These are phyloP conservation scores for Anisogramma anomala DNA, from an alignment of 2,329 filamentous ascomycete species.

Conservation along the genomic window DNA sequence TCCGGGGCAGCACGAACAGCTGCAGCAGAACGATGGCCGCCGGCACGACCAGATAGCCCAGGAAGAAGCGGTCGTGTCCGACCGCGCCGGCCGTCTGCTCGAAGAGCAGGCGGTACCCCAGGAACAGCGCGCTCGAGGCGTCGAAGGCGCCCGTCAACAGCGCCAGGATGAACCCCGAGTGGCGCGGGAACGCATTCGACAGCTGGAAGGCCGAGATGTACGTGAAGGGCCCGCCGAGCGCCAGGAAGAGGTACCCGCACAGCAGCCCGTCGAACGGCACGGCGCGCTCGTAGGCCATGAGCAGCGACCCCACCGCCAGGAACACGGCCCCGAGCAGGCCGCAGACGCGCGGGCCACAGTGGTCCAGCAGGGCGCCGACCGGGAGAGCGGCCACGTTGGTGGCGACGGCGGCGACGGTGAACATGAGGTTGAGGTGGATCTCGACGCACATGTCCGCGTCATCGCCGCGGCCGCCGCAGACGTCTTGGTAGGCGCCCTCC, in stretches of 20 bases:
- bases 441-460: conserved; percentile 36
- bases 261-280: conserved; percentile 65
- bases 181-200: conserved; percentile 68
- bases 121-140: conserved; percentile 66
- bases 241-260: conserved; percentile 62
- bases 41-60: conserved; percentile 60
- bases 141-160: conserved; percentile 75
- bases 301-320: conserved; percentile 55
- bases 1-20: conserved; percentile 58
- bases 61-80: conserved; percentile 57
- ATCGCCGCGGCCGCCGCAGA: conserved; percentile 33
- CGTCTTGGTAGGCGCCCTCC: conserved; percentile 58
- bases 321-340: conserved; percentile 60
- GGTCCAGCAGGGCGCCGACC: conserved; percentile 74
- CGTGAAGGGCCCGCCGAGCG: conserved; percentile 67
- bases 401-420: conserved; percentile 76
- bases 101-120: conserved; percentile 62
- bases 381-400: conserved; percentile 82
- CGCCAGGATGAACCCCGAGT: conserved; percentile 69
- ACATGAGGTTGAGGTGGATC: conserved; percentile 75
- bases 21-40: conserved; percentile 54
- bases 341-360: conserved; percentile 66
- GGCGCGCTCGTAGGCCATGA: conserved; percentile 56
- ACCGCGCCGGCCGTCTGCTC: conserved; percentile 40
- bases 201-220: conserved; percentile 79